phyloP scores from a whole-genome alignment of 345 rosid species.

The Passiflora organensis region DNA sequence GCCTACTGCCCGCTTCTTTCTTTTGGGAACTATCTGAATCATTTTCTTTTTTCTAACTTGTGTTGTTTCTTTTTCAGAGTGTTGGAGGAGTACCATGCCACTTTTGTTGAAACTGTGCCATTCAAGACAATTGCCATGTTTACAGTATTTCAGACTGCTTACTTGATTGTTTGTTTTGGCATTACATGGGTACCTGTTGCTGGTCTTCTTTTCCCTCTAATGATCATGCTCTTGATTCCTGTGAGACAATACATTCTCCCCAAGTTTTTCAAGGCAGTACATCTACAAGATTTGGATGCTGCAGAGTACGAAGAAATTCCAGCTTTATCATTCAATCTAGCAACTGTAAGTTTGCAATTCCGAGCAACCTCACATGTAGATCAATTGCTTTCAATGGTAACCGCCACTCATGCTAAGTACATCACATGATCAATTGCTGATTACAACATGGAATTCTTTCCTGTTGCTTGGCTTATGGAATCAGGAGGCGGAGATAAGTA shows the following conservation, averaged over 20 bases:
- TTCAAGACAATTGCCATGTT: slow-evolving; percentile 27
- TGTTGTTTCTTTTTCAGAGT: slow-evolving; percentile 12
- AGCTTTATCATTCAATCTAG: slow-evolving; percentile 28
- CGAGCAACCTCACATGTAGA: no score
- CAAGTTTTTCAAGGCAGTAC: slow-evolving; percentile 19
- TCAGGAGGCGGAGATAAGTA: slow-evolving; percentile 61
- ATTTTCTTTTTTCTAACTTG: no score
- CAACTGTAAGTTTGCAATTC: slow-evolving; percentile 41
- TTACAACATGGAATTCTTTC: not conserved
- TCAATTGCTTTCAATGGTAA: not conserved
- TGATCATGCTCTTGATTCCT: slow-evolving; percentile 26
- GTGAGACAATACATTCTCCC: slow-evolving; percentile 29
- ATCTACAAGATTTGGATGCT: slow-evolving; percentile 29
- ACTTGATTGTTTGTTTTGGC: slow-evolving; percentile 25
- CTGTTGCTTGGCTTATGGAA: slow-evolving; percentile 8
- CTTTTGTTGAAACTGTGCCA: slow-evolving; percentile 25
- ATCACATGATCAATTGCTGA: not conserved
- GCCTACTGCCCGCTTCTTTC: not conserved
- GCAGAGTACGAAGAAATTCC: slow-evolving; percentile 27
- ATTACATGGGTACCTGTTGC: slow-evolving; percentile 30
- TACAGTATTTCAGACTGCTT: slow-evolving; percentile 22
- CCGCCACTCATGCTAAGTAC: not conserved
- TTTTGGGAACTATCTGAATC: not conserved
- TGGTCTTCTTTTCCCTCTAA: slow-evolving; percentile 25
- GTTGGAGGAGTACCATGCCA: slow-evolving; percentile 23